A percentile compares a stretch with the other conserved stretches of the same genome.
Evolutionary conservation across 768 basidiomycete species (phyloP).

Genomic region (Amanita subjunquillea): DNA sequence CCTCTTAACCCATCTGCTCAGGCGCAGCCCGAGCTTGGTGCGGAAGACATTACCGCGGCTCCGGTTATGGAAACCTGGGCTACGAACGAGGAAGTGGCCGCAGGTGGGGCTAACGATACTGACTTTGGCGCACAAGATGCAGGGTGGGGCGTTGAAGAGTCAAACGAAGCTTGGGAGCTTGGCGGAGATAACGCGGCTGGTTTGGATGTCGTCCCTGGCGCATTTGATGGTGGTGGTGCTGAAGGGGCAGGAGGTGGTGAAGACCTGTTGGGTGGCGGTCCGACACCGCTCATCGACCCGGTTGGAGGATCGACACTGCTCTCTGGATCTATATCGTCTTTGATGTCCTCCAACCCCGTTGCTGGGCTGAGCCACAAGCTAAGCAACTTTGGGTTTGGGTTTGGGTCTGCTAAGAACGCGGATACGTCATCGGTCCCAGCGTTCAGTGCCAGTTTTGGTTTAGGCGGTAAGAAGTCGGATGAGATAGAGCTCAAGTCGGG

Average conservation of each 20-base stretch:
- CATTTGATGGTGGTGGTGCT: neutral
- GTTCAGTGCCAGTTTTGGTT: neutral
- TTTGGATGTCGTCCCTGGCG: neutral
- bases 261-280: neutral
- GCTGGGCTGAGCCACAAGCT: neutral
- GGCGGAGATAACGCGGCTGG: neutral
- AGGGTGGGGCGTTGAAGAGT: neutral
- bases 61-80: neutral
- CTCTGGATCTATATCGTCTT: neutral
- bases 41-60: constrained; percentile 3
- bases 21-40: constrained; percentile 10
- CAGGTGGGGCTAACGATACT: neutral
- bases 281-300: neutral
- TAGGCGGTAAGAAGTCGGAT: neutral
- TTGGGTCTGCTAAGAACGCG: neutral
- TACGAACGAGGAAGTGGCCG: neutral
- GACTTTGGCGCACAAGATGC: neutral
- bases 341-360: neutral
- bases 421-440: neutral
- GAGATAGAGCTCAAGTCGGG: neutral
- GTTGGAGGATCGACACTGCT: neutral
- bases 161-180: neutral
- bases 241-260: neutral
- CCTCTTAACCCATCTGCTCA: constrained; percentile 25
- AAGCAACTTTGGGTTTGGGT: neutral